A percentile compares a stretch with the other conserved stretches of the same genome.
Evolutionary conservation across 1,284 basidiomycete genomes (phyloP).

Genomic region (Cerrena zonata): DNA sequence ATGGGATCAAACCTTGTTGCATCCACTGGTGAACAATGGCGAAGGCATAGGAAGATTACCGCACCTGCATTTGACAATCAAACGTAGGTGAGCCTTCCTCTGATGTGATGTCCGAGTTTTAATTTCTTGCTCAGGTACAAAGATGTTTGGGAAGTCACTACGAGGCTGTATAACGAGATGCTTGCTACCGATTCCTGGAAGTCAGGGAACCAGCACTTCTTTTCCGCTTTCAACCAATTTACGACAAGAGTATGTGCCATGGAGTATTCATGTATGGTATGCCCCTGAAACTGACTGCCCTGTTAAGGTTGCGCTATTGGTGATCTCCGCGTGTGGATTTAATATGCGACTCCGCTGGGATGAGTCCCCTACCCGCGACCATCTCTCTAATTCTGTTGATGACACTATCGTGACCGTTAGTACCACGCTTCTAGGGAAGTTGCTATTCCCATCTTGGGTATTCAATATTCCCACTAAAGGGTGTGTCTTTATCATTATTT

Average conservation of each 20-base stretch:
- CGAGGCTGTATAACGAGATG: slow-evolving; percentile 10
- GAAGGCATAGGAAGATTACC: slow-evolving; percentile 9
- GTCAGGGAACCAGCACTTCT: slow-evolving; percentile 10
- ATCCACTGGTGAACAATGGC: slow-evolving; percentile 8
- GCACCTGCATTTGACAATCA: slow-evolving; percentile 11
- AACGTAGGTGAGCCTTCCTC: slow-evolving; percentile 1
- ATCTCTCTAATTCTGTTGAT: slow-evolving; percentile 6
- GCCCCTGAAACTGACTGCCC: neutral
- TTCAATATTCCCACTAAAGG: slow-evolving; percentile 12
- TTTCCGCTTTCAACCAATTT: slow-evolving; percentile 7
- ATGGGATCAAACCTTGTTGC: slow-evolving; percentile 9
- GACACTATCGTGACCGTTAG: slow-evolving; percentile 8
- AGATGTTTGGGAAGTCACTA: slow-evolving; percentile 10
- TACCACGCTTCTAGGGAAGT: slow-evolving; percentile 2
- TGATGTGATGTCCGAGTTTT: neutral
- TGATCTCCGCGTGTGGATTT: slow-evolving; percentile 12
- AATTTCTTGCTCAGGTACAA: slow-evolving; percentile 2
- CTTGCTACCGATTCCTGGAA: slow-evolving; percentile 8
- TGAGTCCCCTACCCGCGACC: slow-evolving; percentile 1
- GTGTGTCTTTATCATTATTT: slow-evolving; percentile 3
- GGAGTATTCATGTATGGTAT: neutral
- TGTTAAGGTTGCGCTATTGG: slow-evolving; percentile 9
- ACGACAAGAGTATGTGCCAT: slow-evolving; percentile 8
- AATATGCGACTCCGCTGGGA: slow-evolving; percentile 11
- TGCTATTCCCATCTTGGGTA: slow-evolving; percentile 8